Percentiles rank a stretch among this genome's conserved stretches.
phyloP scores from a whole-genome alignment of 2,329 filamentous ascomycete genomes.

The Neocatenulostroma microsporum region DNA sequence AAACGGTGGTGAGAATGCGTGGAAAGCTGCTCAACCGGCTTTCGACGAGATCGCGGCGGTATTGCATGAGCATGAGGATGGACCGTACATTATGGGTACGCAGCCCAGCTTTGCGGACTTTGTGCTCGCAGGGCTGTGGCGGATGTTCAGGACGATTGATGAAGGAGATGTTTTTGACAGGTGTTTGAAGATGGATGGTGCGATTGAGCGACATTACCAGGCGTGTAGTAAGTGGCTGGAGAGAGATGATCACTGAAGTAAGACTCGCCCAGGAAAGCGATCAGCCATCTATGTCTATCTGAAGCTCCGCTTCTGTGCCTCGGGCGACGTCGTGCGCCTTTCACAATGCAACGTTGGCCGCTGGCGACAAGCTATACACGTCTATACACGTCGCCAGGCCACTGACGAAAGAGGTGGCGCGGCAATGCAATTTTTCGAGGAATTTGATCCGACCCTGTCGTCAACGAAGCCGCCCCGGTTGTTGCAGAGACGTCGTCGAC shows the following conservation, averaged over 20 bases:
- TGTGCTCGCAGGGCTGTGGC: slow-evolving; percentile 41
- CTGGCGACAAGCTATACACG: too few relatives aligned
- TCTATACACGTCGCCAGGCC: too few relatives aligned
- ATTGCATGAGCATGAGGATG: slow-evolving; percentile 49
- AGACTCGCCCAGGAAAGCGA: too few relatives aligned
- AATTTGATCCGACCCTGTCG: too few relatives aligned
- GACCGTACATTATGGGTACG: slow-evolving; percentile 55
- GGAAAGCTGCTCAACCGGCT: slow-evolving; percentile 37
- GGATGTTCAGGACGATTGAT: slow-evolving; percentile 30
- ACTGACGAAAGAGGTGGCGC: too few relatives aligned
- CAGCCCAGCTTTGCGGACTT: slow-evolving; percentile 52
- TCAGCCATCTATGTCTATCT: too few relatives aligned
- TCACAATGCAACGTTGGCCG: too few relatives aligned
- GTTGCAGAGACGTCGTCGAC: too few relatives aligned
- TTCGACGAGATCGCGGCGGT: slow-evolving; percentile 34
- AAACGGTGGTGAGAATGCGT: slow-evolving; percentile 43
- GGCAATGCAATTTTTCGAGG: too few relatives aligned
- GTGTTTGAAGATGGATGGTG: slow-evolving; percentile 33
- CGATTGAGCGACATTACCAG: slow-evolving; percentile 30
- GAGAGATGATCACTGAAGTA: slow-evolving; percentile 32
- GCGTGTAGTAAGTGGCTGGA: slow-evolving; percentile 35
- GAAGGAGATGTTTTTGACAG: slow-evolving; percentile 35
- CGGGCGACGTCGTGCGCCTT: too few relatives aligned
- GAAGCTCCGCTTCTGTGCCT: too few relatives aligned
- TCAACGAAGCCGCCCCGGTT: too few relatives aligned